Evolutionary conservation across 1,284 basidiomycete species (phyloP), one percentile per base, ranked within the genome.

Genomic region (Pascua sp.): DNA sequence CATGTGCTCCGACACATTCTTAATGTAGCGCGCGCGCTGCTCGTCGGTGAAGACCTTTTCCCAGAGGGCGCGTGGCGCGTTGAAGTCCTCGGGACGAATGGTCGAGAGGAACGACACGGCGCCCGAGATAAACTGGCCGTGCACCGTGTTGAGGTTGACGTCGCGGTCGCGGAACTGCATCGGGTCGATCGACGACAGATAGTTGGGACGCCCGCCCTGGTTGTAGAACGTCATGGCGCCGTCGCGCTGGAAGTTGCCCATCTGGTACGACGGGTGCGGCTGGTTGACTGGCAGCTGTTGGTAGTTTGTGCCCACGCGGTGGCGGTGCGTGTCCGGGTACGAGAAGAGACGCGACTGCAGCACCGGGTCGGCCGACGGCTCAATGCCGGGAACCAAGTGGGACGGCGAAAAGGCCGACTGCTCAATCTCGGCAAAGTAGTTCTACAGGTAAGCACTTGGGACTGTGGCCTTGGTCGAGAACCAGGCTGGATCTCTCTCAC

Each of bases 271-370:
- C 46, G 79, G 81, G 55, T 87, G 70, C 2, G 90, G 86, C n/a
- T 84, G 82, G 74, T 97, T 96, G 72, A 94, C 87, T 5, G 92
- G 92, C 12, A 97, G 80, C 73, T 95, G 90, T 68, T 86, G 77
- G 81, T 95, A 94, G 82, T 96, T 96, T 59, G 78, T 60, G 24
- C 71, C 70, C 56, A 75, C 67, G 36, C 77, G 86, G 81, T 93
- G 87, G 60, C 91, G 86, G 77, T 95, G 92, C 8, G 93, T 90
- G 76, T 96, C 93, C 5, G 91, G 90, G 82, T 97, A 97, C 11
- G 90, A 91, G 85, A 95, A 96, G 43, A 96, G 83, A 61, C 93
- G 89, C 36, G 88, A 88, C 77, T 96, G 93, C 62, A 96, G 82
- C 60, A 96, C 89, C 15, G 93, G 93, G 78, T 96, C 93, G 41